Conservation (phyloP, 192 early-diverging fungal genomes). For the Mycoemilia scoparia region DNA sequence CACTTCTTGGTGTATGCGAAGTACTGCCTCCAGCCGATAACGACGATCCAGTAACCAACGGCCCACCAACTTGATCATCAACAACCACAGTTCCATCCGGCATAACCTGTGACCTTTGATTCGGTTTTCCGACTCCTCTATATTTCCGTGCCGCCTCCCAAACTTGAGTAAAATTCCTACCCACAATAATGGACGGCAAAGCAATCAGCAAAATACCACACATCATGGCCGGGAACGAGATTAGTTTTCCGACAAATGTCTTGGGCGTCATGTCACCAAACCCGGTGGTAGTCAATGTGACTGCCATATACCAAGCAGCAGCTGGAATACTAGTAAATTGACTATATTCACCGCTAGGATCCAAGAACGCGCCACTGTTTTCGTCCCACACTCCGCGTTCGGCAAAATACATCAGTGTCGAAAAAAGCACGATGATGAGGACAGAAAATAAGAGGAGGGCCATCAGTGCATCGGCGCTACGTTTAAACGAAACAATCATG, state of each 20-base stretch:
- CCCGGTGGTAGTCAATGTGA: conserved; percentile 66
- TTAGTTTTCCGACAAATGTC: conserved; percentile 58
- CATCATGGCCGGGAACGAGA: conserved; percentile 68
- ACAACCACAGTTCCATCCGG: too few relatives aligned
- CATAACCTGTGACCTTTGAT: too few relatives aligned
- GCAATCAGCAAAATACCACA: conserved; percentile 64
- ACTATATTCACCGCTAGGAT: conserved; percentile 45
- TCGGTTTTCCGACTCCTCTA: too few relatives aligned
- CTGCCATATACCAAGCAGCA: conserved; percentile 57
- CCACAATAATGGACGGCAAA: conserved; percentile 68
- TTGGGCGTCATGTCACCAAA: conserved; percentile 66
- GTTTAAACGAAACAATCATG: conserved; percentile 58
- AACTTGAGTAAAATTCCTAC: conserved; percentile 62
- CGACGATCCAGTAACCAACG: too few relatives aligned
- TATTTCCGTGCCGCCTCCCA: conserved; percentile 46
- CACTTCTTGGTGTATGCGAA: too few relatives aligned
- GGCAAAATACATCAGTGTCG: conserved; percentile 62
- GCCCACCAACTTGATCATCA: too few relatives aligned
- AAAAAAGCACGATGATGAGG: conserved; percentile 50
- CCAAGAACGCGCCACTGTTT: conserved; percentile 42
- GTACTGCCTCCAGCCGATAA: too few relatives aligned
- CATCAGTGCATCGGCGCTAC: conserved; percentile 51
- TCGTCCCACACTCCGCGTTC: conserved; percentile 62
- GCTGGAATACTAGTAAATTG: conserved; percentile 64
- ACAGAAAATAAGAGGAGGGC: conserved; percentile 58